Evolutionary conservation across 441 rosid species (phyloP).

Genomic region (Kokia cookei): DNA sequence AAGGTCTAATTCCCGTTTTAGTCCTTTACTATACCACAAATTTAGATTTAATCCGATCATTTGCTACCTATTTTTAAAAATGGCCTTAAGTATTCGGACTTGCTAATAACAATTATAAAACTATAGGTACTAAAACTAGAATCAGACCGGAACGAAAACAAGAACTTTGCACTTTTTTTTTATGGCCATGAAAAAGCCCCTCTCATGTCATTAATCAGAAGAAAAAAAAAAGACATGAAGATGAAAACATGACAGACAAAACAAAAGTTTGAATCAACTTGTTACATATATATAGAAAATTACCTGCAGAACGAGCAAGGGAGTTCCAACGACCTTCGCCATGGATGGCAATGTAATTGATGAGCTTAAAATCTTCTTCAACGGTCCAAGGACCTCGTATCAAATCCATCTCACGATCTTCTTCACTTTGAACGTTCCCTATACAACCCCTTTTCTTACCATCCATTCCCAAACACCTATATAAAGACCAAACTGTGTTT

Average conservation of each 20-base stretch:
- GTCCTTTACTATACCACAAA: too few species aligned
- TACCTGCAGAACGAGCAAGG: constrained; percentile 61
- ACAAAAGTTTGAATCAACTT: neutral
- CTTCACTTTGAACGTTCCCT: constrained; percentile 31
- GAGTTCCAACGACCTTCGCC: constrained; percentile 73
- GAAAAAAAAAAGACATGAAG: neutral
- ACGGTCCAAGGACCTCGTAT: constrained; percentile 61
- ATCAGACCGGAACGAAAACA: neutral
- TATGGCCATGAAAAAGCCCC: neutral
- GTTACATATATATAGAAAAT: neutral
- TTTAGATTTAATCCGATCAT: too few species aligned
- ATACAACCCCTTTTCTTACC: constrained; percentile 30
- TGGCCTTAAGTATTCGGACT: too few species aligned
- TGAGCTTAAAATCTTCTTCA: constrained; percentile 57
- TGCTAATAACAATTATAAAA: too few species aligned
- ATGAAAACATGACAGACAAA: neutral
- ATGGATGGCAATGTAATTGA: constrained; percentile 49
- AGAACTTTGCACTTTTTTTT: neutral
- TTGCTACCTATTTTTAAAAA: too few species aligned
- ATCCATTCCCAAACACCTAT: constrained; percentile 31
- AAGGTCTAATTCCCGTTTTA: too few species aligned
- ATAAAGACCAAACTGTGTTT: too few species aligned
- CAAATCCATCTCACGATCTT: constrained; percentile 39
- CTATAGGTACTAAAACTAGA: neutral
- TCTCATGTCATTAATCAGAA: neutral